These are phyloP conservation scores for Acanthochlamys bracteata DNA, from an alignment of 106 monocot species.

Conservation along the genomic window DNA sequence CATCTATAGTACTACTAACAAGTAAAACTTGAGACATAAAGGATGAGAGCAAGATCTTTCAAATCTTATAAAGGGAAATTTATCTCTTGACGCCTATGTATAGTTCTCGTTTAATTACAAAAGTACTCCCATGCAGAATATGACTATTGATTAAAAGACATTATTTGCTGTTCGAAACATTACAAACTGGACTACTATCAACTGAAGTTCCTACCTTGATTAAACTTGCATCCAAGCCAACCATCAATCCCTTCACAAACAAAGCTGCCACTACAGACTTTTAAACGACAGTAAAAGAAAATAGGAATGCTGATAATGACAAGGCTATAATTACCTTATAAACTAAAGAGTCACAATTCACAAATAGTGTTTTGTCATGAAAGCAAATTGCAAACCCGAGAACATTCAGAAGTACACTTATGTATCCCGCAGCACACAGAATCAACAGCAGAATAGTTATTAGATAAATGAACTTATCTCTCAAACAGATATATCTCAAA, in stretches of 20 bases:
- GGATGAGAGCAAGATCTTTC: too few relatives aligned
- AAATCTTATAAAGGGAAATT: too few relatives aligned
- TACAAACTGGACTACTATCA: neutral
- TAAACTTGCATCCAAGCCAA: constrained; percentile 85
- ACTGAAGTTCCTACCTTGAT: constrained; percentile 71
- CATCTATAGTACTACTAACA: too few relatives aligned
- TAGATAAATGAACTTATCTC: neutral
- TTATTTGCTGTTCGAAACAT: neutral
- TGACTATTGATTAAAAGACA: too few relatives aligned
- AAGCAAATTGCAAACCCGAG: neutral
- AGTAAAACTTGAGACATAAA: too few relatives aligned
- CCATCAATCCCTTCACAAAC: constrained; percentile 84
- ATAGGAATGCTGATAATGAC: neutral
- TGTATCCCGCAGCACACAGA: neutral
- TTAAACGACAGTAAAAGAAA: neutral
- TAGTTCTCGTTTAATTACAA: too few relatives aligned
- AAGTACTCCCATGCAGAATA: too few relatives aligned
- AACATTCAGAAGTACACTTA: neutral
- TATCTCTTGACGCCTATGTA: too few relatives aligned
- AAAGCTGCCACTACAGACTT: constrained; percentile 43
- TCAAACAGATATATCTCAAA: neutral
- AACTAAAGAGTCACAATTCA: neutral
- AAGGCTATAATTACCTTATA: neutral
- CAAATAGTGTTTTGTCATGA: neutral
- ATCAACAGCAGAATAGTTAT: neutral